phyloP scores from a whole-genome alignment of 164 flowering plant genomes.

The Aristolochia contorta region DNA sequence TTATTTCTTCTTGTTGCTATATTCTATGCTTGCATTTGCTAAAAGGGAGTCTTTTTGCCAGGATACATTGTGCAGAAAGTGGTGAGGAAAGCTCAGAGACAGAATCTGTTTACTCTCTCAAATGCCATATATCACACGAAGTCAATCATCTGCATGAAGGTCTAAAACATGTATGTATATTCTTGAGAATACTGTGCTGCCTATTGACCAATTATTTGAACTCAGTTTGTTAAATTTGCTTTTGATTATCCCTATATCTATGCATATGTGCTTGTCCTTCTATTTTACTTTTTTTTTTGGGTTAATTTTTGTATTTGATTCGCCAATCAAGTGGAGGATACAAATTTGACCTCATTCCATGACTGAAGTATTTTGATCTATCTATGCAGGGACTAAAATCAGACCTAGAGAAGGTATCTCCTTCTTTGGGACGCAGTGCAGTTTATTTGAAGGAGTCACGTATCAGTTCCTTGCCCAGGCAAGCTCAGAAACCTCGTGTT shows the following conservation, averaged over 20 bases:
- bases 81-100: conserved; percentile 90
- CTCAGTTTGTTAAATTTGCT: too few relatives aligned
- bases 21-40: not conserved
- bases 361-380: too few relatives aligned
- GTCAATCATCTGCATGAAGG: conserved; percentile 98
- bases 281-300: too few relatives aligned
- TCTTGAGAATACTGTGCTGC: too few relatives aligned
- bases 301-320: too few relatives aligned
- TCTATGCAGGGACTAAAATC: conserved; percentile 72
- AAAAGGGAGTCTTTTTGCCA: conserved; percentile 11
- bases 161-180: conserved; percentile 64
- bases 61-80: conserved; percentile 93
- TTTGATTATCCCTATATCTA: too few relatives aligned
- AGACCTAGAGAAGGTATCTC: conserved; percentile 86
- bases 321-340: too few relatives aligned
- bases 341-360: too few relatives aligned
- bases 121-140: conserved; percentile 95
- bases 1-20: not conserved
- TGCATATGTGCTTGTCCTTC: too few relatives aligned
- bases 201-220: too few relatives aligned
- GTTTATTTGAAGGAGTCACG: conserved; percentile 79
- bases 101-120: conserved; percentile 81
- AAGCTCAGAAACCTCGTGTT: not conserved
- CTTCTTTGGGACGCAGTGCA: conserved; percentile 92
- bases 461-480: conserved; percentile 87